Conservation (phyloP, 2,329 filamentous ascomycete species). For the Alternaria longipes region DNA sequence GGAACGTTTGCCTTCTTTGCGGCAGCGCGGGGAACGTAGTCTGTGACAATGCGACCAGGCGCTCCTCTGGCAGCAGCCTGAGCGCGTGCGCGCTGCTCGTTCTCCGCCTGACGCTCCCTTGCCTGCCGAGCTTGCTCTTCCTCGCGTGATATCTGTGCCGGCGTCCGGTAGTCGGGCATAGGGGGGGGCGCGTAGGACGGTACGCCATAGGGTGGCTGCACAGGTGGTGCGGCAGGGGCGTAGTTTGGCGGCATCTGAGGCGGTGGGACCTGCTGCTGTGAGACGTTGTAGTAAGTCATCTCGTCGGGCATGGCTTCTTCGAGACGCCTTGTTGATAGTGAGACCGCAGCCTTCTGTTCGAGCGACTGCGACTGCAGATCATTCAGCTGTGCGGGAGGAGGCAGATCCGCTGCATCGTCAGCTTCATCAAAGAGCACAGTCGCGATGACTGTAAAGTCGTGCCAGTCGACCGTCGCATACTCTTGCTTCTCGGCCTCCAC, state of each 20-base stretch:
- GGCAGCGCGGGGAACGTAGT: constrained; percentile 87
- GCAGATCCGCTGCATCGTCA: constrained; percentile 86
- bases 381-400: constrained; percentile 86
- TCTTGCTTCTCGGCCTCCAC: constrained; percentile 79
- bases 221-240: constrained; percentile 40
- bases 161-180: constrained; percentile 40
- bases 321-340: constrained; percentile 83
- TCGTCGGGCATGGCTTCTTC: constrained; percentile 94
- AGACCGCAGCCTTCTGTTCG: constrained; percentile 92
- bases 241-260: constrained; percentile 41
- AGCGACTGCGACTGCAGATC: constrained; percentile 94
- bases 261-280: constrained; percentile 41
- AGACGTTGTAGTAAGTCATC: constrained; percentile 54
- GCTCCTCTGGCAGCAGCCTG: constrained; percentile 79
- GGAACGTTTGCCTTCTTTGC: constrained; percentile 71
- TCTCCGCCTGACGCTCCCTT: constrained; percentile 56
- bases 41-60: constrained; percentile 82
- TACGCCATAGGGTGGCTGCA: constrained; percentile 38
- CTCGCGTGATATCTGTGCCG: constrained; percentile 47
- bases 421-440: constrained; percentile 90
- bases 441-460: constrained; percentile 95
- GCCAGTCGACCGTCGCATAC: constrained; percentile 94
- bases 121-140: constrained; percentile 51
- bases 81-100: constrained; percentile 75
- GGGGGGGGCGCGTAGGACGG: constrained; percentile 37